Evolutionary conservation across 805 yeast genomes (phyloP), one percentile per base, ranked within the genome.

Genomic region (Candida tallmaniae): DNA sequence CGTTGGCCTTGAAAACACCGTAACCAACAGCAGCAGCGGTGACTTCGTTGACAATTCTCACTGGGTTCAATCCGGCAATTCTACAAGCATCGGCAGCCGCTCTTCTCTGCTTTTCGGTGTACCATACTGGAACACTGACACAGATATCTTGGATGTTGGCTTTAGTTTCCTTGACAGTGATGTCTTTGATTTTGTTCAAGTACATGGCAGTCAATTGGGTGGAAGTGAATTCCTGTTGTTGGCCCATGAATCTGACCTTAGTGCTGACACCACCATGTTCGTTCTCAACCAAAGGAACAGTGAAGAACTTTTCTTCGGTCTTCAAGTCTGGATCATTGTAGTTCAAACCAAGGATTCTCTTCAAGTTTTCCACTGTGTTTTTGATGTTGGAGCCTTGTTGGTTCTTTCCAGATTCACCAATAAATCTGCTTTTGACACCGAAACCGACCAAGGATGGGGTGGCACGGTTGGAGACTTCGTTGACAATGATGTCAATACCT

Each of bases 1-100:
- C 97, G 47, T 84, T 76, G 27, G 66, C 68, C 78, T 93, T 89
- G 83, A 93, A 93, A 42, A 93, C 96, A 74, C 98, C 98, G 72
- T 93, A 94, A 52, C 97, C 94, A 47, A 93, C 96, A 54, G 97
- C 97, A 42, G 98, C 98, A 42, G 98, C 97, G 39, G 97, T 89
- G 48, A 85, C 82, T 63, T 93, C 99, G 65, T 93, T 93, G 51
- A 93, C 95, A 46, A 93, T 80, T 77, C 98, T 85, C 41, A 93
- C 97, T 41, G 98, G 97, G 80, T 93, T 93, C 58, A 93, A 76
- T 45, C 96, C 96, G 40, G 98, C 97, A 60, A 93, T 84, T 60
- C 74, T 77, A 56, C 96, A 90, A 39, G 98, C 96, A 60, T 93
- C 97, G 41, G 87, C 74, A 47, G 93, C 81, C 44, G 96, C 96